Conservation (phyloP, 306 rosid genomes). For the Astragalus membranaceus region DNA sequence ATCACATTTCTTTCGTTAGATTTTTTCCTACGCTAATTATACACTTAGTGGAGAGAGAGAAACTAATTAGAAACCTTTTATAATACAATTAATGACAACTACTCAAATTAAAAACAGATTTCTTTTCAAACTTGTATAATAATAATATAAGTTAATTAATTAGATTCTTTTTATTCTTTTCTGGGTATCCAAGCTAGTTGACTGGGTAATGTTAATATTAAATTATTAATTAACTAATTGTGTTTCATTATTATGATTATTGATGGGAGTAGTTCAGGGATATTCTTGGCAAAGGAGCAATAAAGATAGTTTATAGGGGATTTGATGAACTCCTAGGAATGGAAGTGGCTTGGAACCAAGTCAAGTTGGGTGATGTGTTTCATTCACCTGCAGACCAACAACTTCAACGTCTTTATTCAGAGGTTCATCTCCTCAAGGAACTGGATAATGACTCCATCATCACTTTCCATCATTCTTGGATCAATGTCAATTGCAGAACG, state of each 20-base stretch:
- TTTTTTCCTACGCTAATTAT: too few species aligned
- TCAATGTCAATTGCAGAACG: constrained; percentile 48
- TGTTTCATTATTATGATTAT: neutral
- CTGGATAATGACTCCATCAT: constrained; percentile 71
- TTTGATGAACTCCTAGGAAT: constrained; percentile 75
- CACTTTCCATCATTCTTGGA: constrained; percentile 61
- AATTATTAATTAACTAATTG: too few species aligned
- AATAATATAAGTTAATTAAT: too few species aligned
- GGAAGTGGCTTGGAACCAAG: constrained; percentile 96
- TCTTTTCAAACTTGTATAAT: too few species aligned
- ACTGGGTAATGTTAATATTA: too few species aligned
- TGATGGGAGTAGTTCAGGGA: constrained; percentile 59
- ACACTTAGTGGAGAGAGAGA: too few species aligned
- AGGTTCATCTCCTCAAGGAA: constrained; percentile 83
- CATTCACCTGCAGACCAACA: constrained; percentile 65
- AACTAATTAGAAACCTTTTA: too few species aligned
- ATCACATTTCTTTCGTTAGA: too few species aligned
- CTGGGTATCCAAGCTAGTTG: too few species aligned
- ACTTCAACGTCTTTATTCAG: constrained; percentile 71
- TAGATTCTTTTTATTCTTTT: too few species aligned
- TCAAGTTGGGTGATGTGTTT: constrained; percentile 58
- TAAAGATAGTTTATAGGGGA: constrained; percentile 72
- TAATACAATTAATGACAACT: too few species aligned
- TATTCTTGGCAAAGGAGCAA: constrained; percentile 82
- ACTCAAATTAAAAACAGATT: too few species aligned